Base-by-base conservation (phyloP, 2,329 filamentous ascomycete species). In the Fusarium sp. region DNA sequence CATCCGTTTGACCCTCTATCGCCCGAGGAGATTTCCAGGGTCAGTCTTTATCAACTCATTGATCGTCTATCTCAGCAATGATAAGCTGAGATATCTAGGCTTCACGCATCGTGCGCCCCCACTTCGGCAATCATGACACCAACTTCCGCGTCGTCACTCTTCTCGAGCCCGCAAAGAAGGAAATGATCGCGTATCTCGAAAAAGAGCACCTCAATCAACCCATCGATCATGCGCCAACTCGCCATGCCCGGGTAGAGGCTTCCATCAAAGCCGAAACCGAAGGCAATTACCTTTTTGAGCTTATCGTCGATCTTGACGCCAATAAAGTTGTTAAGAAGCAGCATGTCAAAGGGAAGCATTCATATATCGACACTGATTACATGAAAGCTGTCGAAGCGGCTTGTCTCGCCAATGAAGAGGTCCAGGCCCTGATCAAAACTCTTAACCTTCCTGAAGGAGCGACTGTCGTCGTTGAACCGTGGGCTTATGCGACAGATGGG, bases 401-500 rank as follows among this genome's bases (percentile, higher is more conserved):
- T 0, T 89, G 87, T 64, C 75, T 86, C 24, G 81, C 78, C 1
- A 81, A 88, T 47, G 38, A 71, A 0, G 61, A 77, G 22, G 82
- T 90, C 0, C 82, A 87, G 71, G 79, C 78, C 1, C 84, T 85
- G 56, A 83, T 87, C 26, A 55, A 76, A 5, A 75, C 74, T 3
- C 77, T 88, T 7, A 72, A 85, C 2, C 76, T 90, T 0, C 87
- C 88, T 0, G 70, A 79, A 10, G 84, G 80, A 3, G 81, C 85
- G 0, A 81, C 78, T 0, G 85, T 87, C 3, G 80, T 85, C 7
- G 82, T 88, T 41, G 88, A 90, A 71, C 83, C 88, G 0, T 90
- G 88, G 87, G 83, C 87, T 4, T 90, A 89, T 77, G 87, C 83
- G 0, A 85, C 85, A 0, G 86, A 89, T 75, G 87, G 87, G 0